Percentiles rank a stretch among this genome's conserved stretches.
Evolutionary conservation across 176 grass and related monocot species (phyloP).

Genomic region (Secale cereale): DNA sequence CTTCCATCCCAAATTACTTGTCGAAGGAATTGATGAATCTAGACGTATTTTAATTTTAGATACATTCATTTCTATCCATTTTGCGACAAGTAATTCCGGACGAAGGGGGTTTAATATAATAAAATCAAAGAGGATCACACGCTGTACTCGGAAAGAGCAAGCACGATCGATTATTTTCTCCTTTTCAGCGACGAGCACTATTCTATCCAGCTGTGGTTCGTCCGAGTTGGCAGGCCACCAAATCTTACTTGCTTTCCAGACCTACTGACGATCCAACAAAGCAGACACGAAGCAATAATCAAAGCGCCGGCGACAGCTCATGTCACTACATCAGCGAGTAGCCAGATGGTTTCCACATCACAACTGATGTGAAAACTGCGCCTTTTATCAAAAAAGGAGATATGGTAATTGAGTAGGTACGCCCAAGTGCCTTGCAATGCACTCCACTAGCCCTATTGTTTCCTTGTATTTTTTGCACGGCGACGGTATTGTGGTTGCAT

Average conservation of each 20-base stretch:
- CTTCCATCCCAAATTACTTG: too few species aligned
- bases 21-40: too few species aligned
- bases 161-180: background rate
- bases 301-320: background rate
- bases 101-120: too few species aligned
- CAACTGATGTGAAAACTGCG: background rate
- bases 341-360: background rate
- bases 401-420: background rate
- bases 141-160: background rate
- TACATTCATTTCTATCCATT: too few species aligned
- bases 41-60: too few species aligned
- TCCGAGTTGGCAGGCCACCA: background rate
- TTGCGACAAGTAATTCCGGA: too few species aligned
- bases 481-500: background rate
- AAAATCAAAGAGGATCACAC: background rate
- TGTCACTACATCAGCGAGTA: background rate
- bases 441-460: background rate
- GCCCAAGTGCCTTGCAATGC: background rate
- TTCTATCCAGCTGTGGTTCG: background rate
- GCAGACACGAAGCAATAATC: background rate
- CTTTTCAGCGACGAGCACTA: background rate
- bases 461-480: background rate
- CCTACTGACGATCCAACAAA: background rate
- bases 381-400: background rate
- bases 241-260: background rate